phyloP scores from a whole-genome alignment of 148 eudicot genomes.

The Polygonum aviculare region DNA sequence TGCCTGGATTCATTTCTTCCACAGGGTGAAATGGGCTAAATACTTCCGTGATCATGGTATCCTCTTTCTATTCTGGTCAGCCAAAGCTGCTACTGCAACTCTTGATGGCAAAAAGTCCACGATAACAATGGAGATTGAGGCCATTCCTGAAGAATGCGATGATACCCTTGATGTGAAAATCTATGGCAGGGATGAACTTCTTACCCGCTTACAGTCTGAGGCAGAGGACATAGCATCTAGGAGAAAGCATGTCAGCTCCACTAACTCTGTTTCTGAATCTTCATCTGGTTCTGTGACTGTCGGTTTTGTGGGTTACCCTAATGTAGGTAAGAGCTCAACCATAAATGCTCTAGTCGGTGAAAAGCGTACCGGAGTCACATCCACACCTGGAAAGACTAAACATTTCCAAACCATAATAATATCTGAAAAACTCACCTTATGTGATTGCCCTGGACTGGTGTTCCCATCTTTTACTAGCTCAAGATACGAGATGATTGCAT shows the following conservation, averaged over 20 bases:
- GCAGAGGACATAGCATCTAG: conserved; percentile 71
- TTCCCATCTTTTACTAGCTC: conserved; percentile 97
- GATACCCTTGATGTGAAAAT: conserved; percentile 48
- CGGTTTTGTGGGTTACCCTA: conserved; percentile 95
- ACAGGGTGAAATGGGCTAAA: conserved; percentile 79
- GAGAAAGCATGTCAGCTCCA: conserved; percentile 26
- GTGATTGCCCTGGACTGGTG: conserved; percentile 98
- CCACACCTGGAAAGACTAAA: conserved; percentile 94
- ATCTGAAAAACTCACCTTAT: conserved; percentile 74
- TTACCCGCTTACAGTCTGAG: conserved; percentile 74
- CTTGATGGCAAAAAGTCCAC: conserved; percentile 56
- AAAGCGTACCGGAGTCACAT: conserved; percentile 85
- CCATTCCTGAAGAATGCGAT: conserved; percentile 26
- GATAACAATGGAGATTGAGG: conserved; percentile 18
- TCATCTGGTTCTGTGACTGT: conserved; percentile 44
- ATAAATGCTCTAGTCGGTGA: conserved; percentile 88
- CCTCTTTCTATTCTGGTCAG: conserved; percentile 92
- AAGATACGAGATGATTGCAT: conserved; percentile 96
- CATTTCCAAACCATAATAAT: conserved; percentile 94
- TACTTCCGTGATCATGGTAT: conserved; percentile 73
- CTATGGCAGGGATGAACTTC: conserved; percentile 73
- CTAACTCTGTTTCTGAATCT: conserved; percentile 19
- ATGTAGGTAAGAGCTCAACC: conserved; percentile 96
- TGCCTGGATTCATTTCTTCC: conserved; percentile 12
- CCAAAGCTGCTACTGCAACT: conserved; percentile 92